phyloP scores from a whole-genome alignment of 495 filamentous ascomycete genomes.

The Cudoniella acicularis region DNA sequence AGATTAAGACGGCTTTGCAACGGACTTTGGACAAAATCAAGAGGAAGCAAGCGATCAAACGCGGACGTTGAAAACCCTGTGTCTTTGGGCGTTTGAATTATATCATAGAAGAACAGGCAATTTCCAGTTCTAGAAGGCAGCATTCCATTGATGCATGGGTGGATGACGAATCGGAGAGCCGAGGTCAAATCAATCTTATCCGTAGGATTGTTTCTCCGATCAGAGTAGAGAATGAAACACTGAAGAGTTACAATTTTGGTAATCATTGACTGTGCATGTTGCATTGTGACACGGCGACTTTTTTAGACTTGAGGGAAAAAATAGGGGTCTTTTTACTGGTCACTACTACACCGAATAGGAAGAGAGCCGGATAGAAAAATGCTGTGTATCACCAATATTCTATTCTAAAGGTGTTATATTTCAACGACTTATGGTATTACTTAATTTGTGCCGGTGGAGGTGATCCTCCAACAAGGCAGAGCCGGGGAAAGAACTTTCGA shows the following conservation, averaged over 20 bases:
- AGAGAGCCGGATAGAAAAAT: neutral
- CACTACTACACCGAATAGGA: neutral
- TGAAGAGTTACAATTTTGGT: neutral
- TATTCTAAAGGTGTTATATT: neutral
- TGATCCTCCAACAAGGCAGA: neutral
- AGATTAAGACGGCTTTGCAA: constrained; percentile 73
- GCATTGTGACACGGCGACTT: neutral
- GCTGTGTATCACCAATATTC: neutral
- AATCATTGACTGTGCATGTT: neutral
- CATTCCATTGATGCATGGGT: no score
- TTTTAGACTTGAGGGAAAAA: neutral
- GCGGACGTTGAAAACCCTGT: constrained; percentile 13
- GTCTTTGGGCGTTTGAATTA: neutral
- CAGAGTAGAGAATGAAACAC: neutral
- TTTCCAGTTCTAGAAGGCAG: neutral
- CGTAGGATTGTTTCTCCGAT: no score
- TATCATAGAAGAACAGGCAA: no score
- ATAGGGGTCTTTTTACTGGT: neutral
- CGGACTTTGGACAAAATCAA: constrained; percentile 70
- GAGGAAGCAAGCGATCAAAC: constrained; percentile 37
- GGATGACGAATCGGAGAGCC: no score
- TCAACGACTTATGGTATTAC: neutral
- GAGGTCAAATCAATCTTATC: no score
- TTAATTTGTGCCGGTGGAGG: neutral
- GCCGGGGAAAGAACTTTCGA: neutral